Conservation (phyloP, 129 eudicot species). For the Artemisia argyi region DNA sequence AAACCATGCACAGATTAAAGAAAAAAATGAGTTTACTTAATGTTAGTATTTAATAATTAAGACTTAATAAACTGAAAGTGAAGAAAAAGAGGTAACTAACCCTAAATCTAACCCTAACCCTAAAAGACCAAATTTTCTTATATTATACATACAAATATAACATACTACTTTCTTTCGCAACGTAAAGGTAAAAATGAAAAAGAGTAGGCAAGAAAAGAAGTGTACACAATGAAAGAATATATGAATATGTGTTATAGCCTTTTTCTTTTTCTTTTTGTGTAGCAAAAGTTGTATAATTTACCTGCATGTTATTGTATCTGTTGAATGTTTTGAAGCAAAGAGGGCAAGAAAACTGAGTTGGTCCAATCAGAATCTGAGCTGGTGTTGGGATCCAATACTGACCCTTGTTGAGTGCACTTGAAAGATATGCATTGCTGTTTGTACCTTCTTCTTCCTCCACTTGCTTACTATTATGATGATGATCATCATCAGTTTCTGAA, state of each 20-base stretch:
- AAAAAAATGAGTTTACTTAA: constrained; percentile 26
- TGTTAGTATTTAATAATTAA: constrained; percentile 4
- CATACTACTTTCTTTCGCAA: constrained; percentile 5
- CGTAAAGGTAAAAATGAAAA: constrained; percentile 34
- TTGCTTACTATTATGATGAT: constrained; percentile 25
- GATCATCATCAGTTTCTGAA: constrained; percentile 16
- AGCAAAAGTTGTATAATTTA: constrained; percentile 33
- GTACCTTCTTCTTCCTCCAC: constrained; percentile 56
- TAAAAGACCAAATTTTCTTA: constrained; percentile 9
- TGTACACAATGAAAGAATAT: constrained; percentile 25
- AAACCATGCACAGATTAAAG: constrained; percentile 31
- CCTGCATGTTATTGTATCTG: constrained; percentile 99
- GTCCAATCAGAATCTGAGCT: constrained; percentile 89
- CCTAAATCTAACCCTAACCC: constrained; percentile 33
- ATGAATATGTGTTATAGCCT: constrained; percentile 36
- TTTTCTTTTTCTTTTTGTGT: constrained; percentile 42
- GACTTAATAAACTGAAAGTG: constrained; percentile 27
- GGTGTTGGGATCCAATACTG: constrained; percentile 99
- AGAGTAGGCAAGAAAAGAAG: constrained; percentile 51
- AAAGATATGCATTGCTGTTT: constrained; percentile 33
- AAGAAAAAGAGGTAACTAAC: constrained; percentile 39
- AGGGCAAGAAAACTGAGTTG: constrained; percentile 94
- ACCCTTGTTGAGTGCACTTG: constrained; percentile 78
- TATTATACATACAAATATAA: constrained; percentile 17
- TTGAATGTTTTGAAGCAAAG: constrained; percentile 95